Evolutionary conservation across 805 yeast genomes (phyloP), one percentile per base, ranked within the genome.

Genomic region (Saturnispora galanensis): DNA sequence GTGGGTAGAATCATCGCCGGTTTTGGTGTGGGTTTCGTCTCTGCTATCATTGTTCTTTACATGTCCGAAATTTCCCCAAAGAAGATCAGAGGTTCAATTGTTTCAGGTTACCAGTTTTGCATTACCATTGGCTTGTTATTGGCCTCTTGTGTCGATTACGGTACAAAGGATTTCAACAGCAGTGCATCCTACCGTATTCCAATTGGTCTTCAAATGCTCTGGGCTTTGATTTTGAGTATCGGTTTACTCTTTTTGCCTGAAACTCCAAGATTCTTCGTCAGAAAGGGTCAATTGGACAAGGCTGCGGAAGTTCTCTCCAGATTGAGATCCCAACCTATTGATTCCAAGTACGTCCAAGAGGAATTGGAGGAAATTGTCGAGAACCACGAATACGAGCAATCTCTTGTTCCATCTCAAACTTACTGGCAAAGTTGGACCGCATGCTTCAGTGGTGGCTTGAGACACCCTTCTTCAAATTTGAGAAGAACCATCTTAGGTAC

Each of bases 41-140:
- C 88, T 33, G 86, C 87, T 36, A 69, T 81, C 49, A 83, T 81
- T 28, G 89, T 93, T 39, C 65, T 84, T 60, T 83, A 82, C 60
- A 80, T 81, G 67, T 81, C 88, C 29, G 85, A 84, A 60, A 80
- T 84, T 31, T 74, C 86, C 16, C 93, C 90, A 26, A 78, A 73
- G 55, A 78, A 82, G 72, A 74, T 83, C 42, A 71, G 93, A 65
- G 93, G 93, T 52, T 76, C 86, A 16, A 69, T 83, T 49, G 86
- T 83, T 37, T 77, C 83, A 45, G 71, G 81, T 41, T 84, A 81
- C 62, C 94, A 84, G 60, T 60, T 61, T 51, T 58, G 59, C 49
- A 71, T 74, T 53, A 81, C 90, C 8, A 73, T 84, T 68, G 93
- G 93, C 37, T 62, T 82, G 38, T 58, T 80, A 41, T 68, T 84